These are phyloP conservation scores for Ophiocordyceps camponoti-saundersi DNA, from an alignment of 2,329 filamentous ascomycete species.

Conservation along the genomic window DNA sequence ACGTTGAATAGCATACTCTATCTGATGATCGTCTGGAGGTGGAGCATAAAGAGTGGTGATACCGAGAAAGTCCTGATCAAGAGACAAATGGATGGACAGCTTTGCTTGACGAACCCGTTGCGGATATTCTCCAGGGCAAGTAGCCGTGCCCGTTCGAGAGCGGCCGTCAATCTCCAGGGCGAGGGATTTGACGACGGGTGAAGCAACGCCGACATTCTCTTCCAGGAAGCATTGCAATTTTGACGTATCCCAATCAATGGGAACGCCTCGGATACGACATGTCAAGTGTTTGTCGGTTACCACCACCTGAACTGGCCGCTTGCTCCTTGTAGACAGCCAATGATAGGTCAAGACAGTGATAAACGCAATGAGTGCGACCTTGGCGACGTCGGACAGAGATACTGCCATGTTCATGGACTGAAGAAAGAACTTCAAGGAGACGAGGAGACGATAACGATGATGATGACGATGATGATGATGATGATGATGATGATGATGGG, in stretches of 20 bases:
- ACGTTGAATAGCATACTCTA: neutral
- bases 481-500: too few relatives aligned
- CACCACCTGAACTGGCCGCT: neutral
- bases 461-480: neutral
- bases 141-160: neutral
- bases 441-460: neutral
- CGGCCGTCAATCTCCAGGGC: neutral
- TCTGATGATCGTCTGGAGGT: neutral
- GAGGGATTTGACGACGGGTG: neutral
- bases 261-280: neutral
- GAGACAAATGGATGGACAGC: too few relatives aligned
- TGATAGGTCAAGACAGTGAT: neutral
- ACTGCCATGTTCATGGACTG: neutral
- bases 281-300: neutral
- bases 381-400: neutral
- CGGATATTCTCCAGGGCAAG: too few relatives aligned
- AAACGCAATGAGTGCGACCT: neutral
- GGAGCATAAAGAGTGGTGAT: neutral
- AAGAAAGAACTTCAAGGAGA: too few relatives aligned
- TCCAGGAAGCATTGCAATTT: neutral
- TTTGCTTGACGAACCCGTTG: too few relatives aligned
- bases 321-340: neutral
- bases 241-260: neutral
- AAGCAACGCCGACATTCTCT: neutral
- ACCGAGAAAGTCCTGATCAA: too few relatives aligned